Evolutionary conservation across 176 grass and related monocot species (phyloP).

Genomic region (Carex kokanica): DNA sequence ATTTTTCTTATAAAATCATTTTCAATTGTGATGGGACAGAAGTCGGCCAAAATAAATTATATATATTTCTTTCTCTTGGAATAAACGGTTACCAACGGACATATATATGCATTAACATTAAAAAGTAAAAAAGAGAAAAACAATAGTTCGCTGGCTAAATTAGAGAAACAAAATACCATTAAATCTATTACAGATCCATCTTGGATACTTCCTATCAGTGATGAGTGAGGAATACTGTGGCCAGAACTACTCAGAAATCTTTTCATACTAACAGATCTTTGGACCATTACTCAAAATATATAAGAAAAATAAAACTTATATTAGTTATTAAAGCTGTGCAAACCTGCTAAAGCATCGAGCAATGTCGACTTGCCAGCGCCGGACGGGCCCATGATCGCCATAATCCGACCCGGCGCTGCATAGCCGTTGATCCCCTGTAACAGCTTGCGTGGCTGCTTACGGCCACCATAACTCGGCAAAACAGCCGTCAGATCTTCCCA

Average conservation of each 20-base stretch:
- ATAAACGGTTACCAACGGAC: neutral
- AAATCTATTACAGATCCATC: neutral
- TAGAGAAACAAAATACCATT: neutral
- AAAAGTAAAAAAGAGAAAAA: neutral
- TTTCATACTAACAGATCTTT: neutral
- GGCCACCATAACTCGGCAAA: slow-evolving; percentile 55
- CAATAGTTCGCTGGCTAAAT: neutral
- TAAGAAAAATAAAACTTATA: neutral
- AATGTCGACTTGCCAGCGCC: slow-evolving; percentile 98
- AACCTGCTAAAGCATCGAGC: slow-evolving; percentile 88
- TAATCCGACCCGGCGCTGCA: slow-evolving; percentile 76
- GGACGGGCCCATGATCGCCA: slow-evolving; percentile 94
- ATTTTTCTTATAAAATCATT: neutral
- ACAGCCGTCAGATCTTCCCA: slow-evolving; percentile 96
- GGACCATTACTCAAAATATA: neutral
- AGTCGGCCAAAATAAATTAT: neutral
- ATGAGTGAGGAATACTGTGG: neutral
- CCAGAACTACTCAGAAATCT: neutral
- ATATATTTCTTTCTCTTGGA: neutral
- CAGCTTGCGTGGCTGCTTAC: slow-evolving; percentile 55
- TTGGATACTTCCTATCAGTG: neutral
- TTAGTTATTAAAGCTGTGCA: neutral
- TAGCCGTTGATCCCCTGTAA: slow-evolving; percentile 73
- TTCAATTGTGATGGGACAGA: neutral
- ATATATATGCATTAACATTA: neutral